Base-by-base conservation (phyloP, 805 yeast species). In the Barnettozyma pratensis region DNA sequence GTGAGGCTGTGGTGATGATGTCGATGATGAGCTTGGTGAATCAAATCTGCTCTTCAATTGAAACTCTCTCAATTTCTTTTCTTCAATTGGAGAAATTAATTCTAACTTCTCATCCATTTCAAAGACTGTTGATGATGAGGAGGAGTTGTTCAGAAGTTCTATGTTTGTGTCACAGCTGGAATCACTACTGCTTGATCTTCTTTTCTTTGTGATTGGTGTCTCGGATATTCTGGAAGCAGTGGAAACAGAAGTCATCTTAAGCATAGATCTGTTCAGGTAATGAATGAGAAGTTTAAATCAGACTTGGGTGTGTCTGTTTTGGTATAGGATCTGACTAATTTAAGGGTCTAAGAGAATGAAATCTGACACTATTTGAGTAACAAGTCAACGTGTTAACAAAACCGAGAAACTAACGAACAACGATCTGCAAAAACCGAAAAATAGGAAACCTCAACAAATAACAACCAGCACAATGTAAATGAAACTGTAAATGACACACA, bases 51-150 rank as follows among this genome's bases (percentile, higher is more conserved):
- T 42, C 14, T 44, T 12, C 25, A 14, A 12, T 19, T 26, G 5
- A 19, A 26, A 11, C 19, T 31, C 8, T 12, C 36, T 37, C 45
- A 27, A 14, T 32, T 31, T 41, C 31, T 41, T 41, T 28, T 32
- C 38, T 34, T 41, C 44, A 6, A 35, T 32, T 25, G 44, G 39
- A n/a, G 42, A 12, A 19, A 19, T 19, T 4, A 30, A 12, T 6
- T 39, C 29, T n/a, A 36, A 25, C 14, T 41, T 42, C 10, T 45
- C 39, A n/a, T 41, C 44, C 11, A 39, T 25, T 6, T 42, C 47
- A 31, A 31, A 41, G 5, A 27, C 46, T 4, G 41, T 42, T n/a
- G 52, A 45, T 27, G 49, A 41, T 5, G 49, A 46, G 6, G 45
- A 44, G 10, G 45, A 34, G 32, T 47, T 42, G 11, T 31, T 31